Evolutionary conservation across 192 early-diverging fungal genomes (phyloP).

Genomic region (Backusella tarrabulga): DNA sequence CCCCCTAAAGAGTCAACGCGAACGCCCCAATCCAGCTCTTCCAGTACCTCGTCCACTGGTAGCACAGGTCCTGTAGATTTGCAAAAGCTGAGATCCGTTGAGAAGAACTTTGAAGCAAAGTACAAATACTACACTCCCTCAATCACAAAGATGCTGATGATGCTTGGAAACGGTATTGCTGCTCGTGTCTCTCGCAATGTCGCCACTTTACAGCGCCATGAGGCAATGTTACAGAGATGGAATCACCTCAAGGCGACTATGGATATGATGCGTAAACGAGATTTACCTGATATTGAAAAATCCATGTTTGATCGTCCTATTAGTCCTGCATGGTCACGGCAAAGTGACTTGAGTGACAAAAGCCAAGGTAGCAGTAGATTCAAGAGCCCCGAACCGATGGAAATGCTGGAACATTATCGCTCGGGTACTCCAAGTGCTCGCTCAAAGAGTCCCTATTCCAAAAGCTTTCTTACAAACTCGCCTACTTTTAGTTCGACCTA

Average conservation of each 20-base stretch:
- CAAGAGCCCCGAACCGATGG: conserved; percentile 28
- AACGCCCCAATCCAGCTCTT: not conserved
- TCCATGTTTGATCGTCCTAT: conserved; percentile 27
- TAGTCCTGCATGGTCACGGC: conserved; percentile 36
- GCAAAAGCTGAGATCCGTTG: conserved; percentile 43
- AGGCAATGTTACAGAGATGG: conserved; percentile 51
- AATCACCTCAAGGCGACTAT: conserved; percentile 37
- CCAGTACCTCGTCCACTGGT: conserved; percentile 22
- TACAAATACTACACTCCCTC: conserved; percentile 55
- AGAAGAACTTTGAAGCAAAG: conserved; percentile 57
- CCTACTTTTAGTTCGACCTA: conserved; percentile 3
- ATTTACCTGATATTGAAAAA: conserved; percentile 33
- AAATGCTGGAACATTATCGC: not conserved
- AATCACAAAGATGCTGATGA: conserved; percentile 55
- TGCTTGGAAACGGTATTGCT: conserved; percentile 54
- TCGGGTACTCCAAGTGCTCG: not conserved
- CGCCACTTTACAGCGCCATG: conserved; percentile 42
- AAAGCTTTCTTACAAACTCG: not conserved
- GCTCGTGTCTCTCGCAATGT: conserved; percentile 47
- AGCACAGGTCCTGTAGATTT: conserved; percentile 14
- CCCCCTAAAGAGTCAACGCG: not conserved
- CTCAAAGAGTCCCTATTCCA: conserved; percentile 20
- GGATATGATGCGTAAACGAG: conserved; percentile 29
- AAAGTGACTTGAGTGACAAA: conserved; percentile 30
- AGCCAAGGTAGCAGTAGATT: conserved; percentile 10